Conservation (phyloP, 441 rosid species). For the Manihot esculenta region DNA sequence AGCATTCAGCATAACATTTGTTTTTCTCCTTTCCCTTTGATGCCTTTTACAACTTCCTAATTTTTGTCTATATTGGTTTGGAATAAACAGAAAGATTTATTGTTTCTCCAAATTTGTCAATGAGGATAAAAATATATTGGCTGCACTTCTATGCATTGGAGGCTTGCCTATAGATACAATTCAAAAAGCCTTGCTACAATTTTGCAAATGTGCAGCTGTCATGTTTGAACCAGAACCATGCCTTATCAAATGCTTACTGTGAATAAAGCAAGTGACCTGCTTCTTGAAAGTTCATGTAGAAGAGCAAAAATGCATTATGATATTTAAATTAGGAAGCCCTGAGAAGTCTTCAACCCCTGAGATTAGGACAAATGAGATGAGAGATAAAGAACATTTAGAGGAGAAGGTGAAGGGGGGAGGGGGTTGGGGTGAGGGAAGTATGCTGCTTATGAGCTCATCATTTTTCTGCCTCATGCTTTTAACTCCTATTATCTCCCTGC, state of each 20-base stretch:
- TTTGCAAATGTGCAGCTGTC: neutral
- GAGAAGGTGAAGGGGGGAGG: neutral
- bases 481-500: neutral
- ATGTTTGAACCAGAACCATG: neutral
- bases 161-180: neutral
- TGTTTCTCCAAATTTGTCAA: neutral
- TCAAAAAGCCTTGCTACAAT: neutral
- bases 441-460: neutral
- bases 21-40: neutral
- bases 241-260: constrained; percentile 1
- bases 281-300: neutral
- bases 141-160: neutral
- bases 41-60: neutral
- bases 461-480: neutral
- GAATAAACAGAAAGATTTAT: neutral
- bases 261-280: neutral
- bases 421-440: no score
- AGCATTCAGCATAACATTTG: neutral
- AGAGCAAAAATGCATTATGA: neutral
- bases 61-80: neutral
- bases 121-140: neutral
- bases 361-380: neutral
- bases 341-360: neutral
- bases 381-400: neutral
- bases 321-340: neutral